These are phyloP conservation scores for Trichoderma endophyticum DNA, from an alignment of 2,329 filamentous ascomycete species.

Conservation along the genomic window DNA sequence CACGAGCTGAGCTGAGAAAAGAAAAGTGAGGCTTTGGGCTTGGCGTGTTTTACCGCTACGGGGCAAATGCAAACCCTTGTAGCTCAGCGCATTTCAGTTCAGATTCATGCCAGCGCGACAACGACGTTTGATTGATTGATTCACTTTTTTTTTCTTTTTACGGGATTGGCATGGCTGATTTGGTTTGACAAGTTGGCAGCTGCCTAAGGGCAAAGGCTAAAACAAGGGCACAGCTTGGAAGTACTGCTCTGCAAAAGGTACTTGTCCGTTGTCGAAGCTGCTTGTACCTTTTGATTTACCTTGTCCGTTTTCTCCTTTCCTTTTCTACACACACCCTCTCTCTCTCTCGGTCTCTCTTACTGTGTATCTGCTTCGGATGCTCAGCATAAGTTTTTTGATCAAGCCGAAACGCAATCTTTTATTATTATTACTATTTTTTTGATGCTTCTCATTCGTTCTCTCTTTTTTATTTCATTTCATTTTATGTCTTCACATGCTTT, in stretches of 20 bases:
- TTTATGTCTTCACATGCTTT: background rate
- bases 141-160: background rate
- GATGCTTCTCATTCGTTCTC: background rate
- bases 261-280: background rate
- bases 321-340: background rate
- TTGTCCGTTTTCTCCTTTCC: background rate
- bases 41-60: slow-evolving; percentile 14
- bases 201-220: background rate
- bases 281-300: background rate
- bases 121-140: background rate
- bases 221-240: background rate
- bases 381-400: background rate
- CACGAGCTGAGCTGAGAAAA: slow-evolving; percentile 1
- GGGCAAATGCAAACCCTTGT: background rate
- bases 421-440: background rate
- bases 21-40: slow-evolving; percentile 10
- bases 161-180: background rate
- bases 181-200: background rate
- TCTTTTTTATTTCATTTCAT: background rate
- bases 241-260: slow-evolving; percentile 4
- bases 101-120: background rate
- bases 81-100: no score
- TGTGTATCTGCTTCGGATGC: background rate
- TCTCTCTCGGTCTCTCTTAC: background rate
- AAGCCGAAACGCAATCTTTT: background rate